Base-by-base conservation (phyloP, 805 yeast genomes). In the Candida tammaniensis region DNA sequence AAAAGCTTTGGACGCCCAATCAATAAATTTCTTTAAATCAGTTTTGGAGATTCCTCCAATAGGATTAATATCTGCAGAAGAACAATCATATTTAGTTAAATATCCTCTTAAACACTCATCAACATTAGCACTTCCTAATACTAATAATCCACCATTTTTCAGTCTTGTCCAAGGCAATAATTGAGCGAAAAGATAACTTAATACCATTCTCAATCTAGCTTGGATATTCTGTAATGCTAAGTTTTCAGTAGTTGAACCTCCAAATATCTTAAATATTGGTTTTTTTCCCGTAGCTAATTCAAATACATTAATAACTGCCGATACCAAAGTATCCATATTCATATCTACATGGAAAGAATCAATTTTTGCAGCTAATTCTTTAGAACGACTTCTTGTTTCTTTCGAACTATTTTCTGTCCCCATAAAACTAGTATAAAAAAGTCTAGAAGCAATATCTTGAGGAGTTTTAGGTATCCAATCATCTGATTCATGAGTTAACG, bases 21-120 rank as follows among this genome's bases (percentile, higher is more conserved):
- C 76, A 33, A 93, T 93, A 51, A 94, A 93, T 33, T 75, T 70
- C 55, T 86, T 88, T 55, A 93, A 67, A 54, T 94, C 99, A 0
- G 88, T 87, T 56, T 93, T 93, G 11, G 98, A 91, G 27, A 93
- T 86, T 22, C 97, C 96, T n/a, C 99, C 99, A 47, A 93, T 94
- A 17, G 99, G 99, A 55, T 93, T 93, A 40, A 93, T 77, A 63
- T 93, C 99, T 1, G 98, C 98, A 12, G 95, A 81, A 3, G 98
- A 89, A 59, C 97, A 88, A 59, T 93, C 99, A 59, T 93, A 93
- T 56, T 93, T 93, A 7, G 99, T 93, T 52, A 93, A 68, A 52
- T 93, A 93, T 0, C 99, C 99, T 40, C 99, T 71, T 40, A 93
- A 65, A 49, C 96, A 88, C 57, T 93, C 99, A 60, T 93, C 99